Conservation (phyloP, 257 asterid genomes). For the Solanum peruvianum region DNA sequence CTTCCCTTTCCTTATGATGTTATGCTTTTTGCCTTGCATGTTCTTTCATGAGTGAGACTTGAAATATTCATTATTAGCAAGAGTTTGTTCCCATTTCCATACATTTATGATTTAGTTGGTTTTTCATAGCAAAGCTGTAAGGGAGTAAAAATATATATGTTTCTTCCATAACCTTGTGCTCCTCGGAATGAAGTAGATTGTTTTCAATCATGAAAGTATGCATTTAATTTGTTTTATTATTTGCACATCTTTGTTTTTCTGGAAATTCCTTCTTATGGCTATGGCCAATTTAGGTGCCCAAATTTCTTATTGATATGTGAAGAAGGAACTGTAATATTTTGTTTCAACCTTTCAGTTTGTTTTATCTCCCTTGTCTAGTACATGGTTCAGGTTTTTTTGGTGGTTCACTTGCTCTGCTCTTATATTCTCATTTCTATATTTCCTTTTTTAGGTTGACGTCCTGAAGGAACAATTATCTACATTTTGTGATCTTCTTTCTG, state of each 20-base stretch:
- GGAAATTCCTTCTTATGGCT: neutral
- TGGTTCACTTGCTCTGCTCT: neutral
- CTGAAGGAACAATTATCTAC: conserved; percentile 72
- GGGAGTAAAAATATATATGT: neutral
- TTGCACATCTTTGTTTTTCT: neutral
- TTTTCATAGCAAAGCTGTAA: neutral
- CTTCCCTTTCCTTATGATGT: neutral
- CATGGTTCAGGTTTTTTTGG: neutral
- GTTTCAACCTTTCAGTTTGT: neutral
- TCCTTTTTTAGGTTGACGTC: conserved; percentile 40
- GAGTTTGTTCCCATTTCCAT: neutral
- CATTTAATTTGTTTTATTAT: neutral
- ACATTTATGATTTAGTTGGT: neutral
- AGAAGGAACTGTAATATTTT: neutral
- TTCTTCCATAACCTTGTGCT: neutral
- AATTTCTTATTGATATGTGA: neutral
- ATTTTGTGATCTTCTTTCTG: conserved; percentile 63
- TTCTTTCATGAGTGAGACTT: neutral
- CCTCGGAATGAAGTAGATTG: neutral
- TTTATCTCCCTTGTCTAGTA: neutral
- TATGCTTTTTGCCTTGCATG: neutral
- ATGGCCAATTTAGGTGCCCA: neutral
- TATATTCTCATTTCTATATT: neutral
- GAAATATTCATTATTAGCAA: neutral
- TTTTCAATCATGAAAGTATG: neutral